A percentile compares a stretch with the other conserved stretches of the same genome.
These are phyloP conservation scores for Albophoma yamanashiensis DNA, from an alignment of 2,329 filamentous ascomycete genomes.

Conservation along the genomic window DNA sequence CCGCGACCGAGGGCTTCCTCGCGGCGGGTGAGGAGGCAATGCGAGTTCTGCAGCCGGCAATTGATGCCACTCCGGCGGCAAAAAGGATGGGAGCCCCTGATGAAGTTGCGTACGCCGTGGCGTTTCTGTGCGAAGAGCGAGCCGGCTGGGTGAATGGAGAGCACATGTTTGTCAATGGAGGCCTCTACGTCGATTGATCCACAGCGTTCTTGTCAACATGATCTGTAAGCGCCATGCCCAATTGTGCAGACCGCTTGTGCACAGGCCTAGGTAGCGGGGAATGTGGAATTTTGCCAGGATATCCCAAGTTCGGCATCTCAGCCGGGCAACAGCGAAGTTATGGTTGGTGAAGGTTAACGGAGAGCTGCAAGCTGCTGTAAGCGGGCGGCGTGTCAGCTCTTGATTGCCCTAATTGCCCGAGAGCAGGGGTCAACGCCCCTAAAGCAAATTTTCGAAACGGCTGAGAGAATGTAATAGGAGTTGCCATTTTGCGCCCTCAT, in stretches of 20 bases:
- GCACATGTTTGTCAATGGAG: not conserved
- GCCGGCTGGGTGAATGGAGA: not conserved
- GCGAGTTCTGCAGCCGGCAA: not conserved
- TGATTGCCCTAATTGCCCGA: not conserved
- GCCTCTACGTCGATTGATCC: not conserved
- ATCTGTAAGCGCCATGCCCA: no score
- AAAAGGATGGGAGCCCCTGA: not conserved
- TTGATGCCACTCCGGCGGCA: not conserved
- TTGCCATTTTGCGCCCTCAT: not conserved
- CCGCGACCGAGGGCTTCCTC: not conserved
- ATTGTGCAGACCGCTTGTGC: no score
- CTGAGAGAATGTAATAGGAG: not conserved
- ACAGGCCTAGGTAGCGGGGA: no score
- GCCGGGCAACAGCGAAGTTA: not conserved
- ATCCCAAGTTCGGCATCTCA: no score
- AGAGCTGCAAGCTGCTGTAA: not conserved
- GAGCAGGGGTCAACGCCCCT: not conserved
- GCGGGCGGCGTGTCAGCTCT: not conserved
- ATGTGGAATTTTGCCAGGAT: no score
- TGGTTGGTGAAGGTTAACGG: not conserved
- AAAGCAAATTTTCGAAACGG: not conserved
- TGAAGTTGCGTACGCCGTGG: not conserved
- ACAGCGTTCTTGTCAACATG: no score
- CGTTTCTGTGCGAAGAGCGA: not conserved
- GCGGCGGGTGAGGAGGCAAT: not conserved